phyloP scores from a whole-genome alignment of 2,329 filamentous ascomycete species.

The Hansfordia pulvinata region DNA sequence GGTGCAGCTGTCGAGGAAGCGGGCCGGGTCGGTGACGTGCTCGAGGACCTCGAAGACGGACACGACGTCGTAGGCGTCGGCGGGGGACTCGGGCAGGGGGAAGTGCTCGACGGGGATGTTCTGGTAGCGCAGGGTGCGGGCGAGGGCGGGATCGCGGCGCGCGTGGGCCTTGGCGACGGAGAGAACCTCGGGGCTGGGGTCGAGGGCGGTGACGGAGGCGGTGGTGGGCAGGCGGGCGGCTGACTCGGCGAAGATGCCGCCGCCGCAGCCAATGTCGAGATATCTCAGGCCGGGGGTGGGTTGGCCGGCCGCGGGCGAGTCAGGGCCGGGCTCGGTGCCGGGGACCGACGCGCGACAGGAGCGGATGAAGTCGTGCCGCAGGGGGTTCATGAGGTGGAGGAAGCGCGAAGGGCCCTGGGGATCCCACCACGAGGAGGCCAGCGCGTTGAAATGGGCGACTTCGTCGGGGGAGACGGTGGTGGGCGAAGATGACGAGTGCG shows the following conservation, averaged over 20 bases:
- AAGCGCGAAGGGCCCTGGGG: conserved; percentile 83
- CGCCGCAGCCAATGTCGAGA: conserved; percentile 90
- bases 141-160: conserved; percentile 55
- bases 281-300: conserved; percentile 41
- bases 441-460: conserved; percentile 85
- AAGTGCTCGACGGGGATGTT: conserved; percentile 68
- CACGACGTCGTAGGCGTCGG: conserved; percentile 59
- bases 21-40: conserved; percentile 65
- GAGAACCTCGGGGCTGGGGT: conserved; percentile 63
- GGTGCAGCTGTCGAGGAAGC: conserved; percentile 59
- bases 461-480: conserved; percentile 79
- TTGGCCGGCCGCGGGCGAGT: conserved; percentile 3
- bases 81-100: conserved; percentile 19
- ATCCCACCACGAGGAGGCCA: conserved; percentile 96
- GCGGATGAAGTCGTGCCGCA: conserved; percentile 84
- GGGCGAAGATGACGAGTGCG: conserved; percentile 19
- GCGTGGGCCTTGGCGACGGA: conserved; percentile 65
- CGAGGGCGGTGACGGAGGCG: conserved; percentile 56
- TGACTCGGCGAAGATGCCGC: conserved; percentile 89
- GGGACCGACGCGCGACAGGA: conserved; percentile 49
- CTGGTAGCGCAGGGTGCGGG: conserved; percentile 53
- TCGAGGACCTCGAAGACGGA: conserved; percentile 91
- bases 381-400: conserved; percentile 94
- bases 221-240: conserved; percentile 57
- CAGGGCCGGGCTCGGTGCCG: conserved; percentile 19